phyloP scores from a whole-genome alignment of 2,329 filamentous ascomycete genomes.

The Aureobasidium sp. region DNA sequence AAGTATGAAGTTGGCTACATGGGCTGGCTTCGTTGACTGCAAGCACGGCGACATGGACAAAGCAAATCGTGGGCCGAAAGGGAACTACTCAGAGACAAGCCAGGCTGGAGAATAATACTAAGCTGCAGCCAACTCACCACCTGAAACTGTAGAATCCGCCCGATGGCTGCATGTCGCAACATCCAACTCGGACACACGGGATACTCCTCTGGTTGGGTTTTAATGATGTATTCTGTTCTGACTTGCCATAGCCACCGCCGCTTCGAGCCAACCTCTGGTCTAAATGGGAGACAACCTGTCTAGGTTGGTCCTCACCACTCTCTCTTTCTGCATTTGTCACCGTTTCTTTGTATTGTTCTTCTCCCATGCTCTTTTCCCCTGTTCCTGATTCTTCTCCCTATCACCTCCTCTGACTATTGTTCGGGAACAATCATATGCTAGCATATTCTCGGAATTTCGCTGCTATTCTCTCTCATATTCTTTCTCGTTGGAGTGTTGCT shows the following conservation, averaged over 20 bases:
- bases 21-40: neutral
- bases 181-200: no score
- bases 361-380: neutral
- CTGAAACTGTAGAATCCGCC: neutral
- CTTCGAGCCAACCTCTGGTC: neutral
- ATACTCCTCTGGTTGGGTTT: no score
- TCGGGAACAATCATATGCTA: slow-evolving; percentile 1
- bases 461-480: neutral
- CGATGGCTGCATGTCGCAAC: neutral
- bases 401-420: neutral
- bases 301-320: neutral
- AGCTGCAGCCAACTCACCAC: neutral
- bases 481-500: neutral
- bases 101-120: slow-evolving; percentile 15
- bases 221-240: neutral
- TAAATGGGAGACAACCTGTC: neutral
- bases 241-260: neutral
- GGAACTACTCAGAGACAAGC: neutral
- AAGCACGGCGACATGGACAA: neutral
- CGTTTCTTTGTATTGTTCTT: slow-evolving; percentile 6
- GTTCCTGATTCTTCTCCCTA: neutral
- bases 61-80: neutral
- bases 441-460: neutral
- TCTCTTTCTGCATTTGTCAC: neutral
- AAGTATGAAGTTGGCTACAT: neutral